phyloP scores from a whole-genome alignment of 2,329 filamentous ascomycete genomes.

The Cryphonectria japonica region DNA sequence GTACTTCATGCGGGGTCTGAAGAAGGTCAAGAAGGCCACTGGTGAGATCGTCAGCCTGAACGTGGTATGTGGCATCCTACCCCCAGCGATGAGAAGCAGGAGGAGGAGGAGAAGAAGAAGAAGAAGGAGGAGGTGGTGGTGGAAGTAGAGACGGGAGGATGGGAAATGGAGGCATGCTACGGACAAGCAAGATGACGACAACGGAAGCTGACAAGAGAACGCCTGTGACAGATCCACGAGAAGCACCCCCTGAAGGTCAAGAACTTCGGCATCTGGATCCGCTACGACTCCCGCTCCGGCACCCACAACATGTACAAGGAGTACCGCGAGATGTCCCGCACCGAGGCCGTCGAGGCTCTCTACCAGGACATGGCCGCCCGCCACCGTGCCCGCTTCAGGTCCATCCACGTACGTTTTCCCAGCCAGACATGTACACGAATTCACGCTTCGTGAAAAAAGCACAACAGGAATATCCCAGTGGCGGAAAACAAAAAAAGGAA shows the following conservation, averaged over 20 bases:
- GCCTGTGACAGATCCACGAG: conserved; percentile 81
- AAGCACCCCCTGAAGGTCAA: conserved; percentile 99
- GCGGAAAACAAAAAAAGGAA: conserved; percentile 11
- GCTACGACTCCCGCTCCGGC: conserved; percentile 99
- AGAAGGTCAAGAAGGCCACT: conserved; percentile 99
- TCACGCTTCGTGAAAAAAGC: no score
- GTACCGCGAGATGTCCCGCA: conserved; percentile 98
- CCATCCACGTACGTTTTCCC: conserved; percentile 82
- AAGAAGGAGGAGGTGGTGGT: background rate
- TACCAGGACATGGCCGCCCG: conserved; percentile 99
- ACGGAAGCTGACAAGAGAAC: conserved; percentile 28
- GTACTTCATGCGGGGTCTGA: conserved; percentile 99
- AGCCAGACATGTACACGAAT: background rate
- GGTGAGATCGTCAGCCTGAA: conserved; percentile 99
- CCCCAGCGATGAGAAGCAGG: conserved; percentile 19
- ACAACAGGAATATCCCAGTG: background rate
- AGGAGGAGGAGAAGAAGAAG: conserved; percentile 17
- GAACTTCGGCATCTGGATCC: conserved; percentile 99
- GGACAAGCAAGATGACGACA: background rate
- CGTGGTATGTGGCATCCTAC: conserved; percentile 66
- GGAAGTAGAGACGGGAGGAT: background rate
- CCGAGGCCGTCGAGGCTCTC: conserved; percentile 91
- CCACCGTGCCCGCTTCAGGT: conserved; percentile 97
- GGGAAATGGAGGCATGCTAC: background rate
- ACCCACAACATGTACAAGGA: conserved; percentile 99